phyloP scores from a whole-genome alignment of 441 rosid species.

The Bocquillonia castaneifolia region DNA sequence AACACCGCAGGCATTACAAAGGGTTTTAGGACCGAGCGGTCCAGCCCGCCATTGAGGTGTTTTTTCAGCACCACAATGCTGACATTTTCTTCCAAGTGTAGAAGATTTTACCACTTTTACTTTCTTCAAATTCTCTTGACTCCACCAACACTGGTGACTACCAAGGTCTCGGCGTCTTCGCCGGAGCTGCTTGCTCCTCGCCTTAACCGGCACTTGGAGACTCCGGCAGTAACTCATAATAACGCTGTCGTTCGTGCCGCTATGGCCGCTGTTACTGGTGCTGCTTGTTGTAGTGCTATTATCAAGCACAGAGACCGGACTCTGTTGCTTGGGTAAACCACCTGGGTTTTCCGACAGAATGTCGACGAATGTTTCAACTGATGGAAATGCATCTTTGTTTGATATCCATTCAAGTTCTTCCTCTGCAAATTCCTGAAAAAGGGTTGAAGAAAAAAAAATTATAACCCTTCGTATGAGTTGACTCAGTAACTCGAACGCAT shows the following conservation, averaged over 20 bases:
- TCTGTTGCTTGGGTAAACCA: slow-evolving; percentile 35
- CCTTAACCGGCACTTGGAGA: slow-evolving; percentile 44
- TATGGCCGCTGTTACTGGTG: slow-evolving; percentile 21
- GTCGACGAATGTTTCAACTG: slow-evolving; percentile 56
- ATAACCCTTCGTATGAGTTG: slow-evolving; percentile 11
- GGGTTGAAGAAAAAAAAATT: background rate
- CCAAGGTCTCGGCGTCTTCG: slow-evolving; percentile 38
- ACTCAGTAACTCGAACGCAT: slow-evolving; percentile 22
- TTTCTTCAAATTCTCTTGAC: slow-evolving; percentile 18
- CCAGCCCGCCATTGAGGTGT: slow-evolving; percentile 98
- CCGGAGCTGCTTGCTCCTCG: slow-evolving; percentile 56
- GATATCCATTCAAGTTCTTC: slow-evolving; percentile 86
- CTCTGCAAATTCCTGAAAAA: slow-evolving; percentile 49
- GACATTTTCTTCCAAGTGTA: slow-evolving; percentile 61
- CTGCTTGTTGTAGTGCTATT: slow-evolving; percentile 42
- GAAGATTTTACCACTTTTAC: slow-evolving; percentile 2
- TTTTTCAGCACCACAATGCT: slow-evolving; percentile 83
- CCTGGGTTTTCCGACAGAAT: slow-evolving; percentile 31
- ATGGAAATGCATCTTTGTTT: slow-evolving; percentile 70
- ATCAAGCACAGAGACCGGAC: slow-evolving; percentile 68
- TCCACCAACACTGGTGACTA: slow-evolving; percentile 32
- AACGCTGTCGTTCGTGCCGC: slow-evolving; percentile 6
- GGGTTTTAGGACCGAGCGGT: slow-evolving; percentile 74
- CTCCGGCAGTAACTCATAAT: slow-evolving; percentile 40
- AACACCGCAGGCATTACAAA: slow-evolving; percentile 91